Evolutionary conservation across 2,329 filamentous ascomycete species (phyloP), one percentile per base, ranked within the genome.

Genomic region (Exophiala alcalophila): DNA sequence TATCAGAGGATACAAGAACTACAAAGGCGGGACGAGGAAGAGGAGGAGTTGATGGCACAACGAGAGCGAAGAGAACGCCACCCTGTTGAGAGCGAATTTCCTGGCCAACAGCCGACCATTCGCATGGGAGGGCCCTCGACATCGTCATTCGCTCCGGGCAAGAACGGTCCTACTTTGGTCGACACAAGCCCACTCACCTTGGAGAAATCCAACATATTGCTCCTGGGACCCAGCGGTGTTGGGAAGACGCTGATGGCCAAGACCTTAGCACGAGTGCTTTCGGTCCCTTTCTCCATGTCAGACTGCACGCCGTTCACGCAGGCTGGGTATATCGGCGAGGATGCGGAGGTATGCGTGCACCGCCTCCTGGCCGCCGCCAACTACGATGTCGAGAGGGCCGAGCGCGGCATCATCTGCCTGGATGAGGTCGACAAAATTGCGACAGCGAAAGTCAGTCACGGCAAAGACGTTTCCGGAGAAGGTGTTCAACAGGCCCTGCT

Each of bases 381-480:
- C 62, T 94, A 94, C 64, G 86, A 94, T 55, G 79, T 92, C 19
- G 80, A 81, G 45, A 81, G 84, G 40, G 84, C 89, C 5, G 91
- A 98, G 61, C 80, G 86, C 39, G 92, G 92, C 4, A 97, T 98
- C 42, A 88, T 98, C 32, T 92, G 94, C 42, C 73, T 98, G 14
- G 92, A 98, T 57, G 92, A 98, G 67, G 88, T 98, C 41, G 92
- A 98, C 71, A 98, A 98, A 68, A 90, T 97, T 45, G 90, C 92
- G 2, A 86, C 86, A 25, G 81, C 87, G 18, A 91, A 92, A 61
- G 84, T 90, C 11, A 81, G 80, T 48, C 89, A 94, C 47, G 91
- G 90, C 14, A 86, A 94, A 56, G 92, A 98, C 59, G 92, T 98
- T 2, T 86, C 90, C 12, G 92, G 92, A 15, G 92, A 97, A 69